Conservation (phyloP, 495 filamentous ascomycete genomes). For the Trichocladium antarcticum region DNA sequence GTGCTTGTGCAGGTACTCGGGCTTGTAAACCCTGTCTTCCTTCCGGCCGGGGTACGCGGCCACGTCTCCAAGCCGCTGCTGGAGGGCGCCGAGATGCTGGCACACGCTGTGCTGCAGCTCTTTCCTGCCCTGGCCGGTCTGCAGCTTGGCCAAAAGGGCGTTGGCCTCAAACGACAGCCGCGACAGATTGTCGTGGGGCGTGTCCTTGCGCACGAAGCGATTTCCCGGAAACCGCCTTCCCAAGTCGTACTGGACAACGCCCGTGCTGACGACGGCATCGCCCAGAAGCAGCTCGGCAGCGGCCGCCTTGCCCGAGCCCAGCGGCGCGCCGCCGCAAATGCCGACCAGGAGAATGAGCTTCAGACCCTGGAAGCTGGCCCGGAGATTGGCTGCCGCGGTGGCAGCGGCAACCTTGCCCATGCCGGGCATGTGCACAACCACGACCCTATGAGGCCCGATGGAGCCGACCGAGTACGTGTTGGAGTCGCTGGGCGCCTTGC, state of each 20-base stretch:
- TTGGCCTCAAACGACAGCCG: constrained; percentile 25
- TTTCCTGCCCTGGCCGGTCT: background rate
- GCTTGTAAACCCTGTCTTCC: constrained; percentile 24
- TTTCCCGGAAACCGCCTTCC: constrained; percentile 19
- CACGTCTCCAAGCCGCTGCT: background rate
- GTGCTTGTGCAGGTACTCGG: constrained; percentile 29
- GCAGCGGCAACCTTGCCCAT: background rate
- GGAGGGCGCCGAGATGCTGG: constrained; percentile 12
- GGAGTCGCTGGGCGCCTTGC: background rate
- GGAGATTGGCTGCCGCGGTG: background rate
- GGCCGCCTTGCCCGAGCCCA: background rate
- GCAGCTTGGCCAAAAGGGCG: constrained; percentile 8
- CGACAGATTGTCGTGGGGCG: constrained; percentile 20
- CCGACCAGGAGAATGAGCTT: background rate
- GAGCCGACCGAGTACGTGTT: background rate
- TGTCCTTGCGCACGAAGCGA: constrained; percentile 26
- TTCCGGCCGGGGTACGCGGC: constrained; percentile 16
- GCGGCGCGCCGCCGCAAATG: background rate
- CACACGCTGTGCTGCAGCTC: constrained; percentile 6
- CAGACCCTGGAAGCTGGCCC: background rate
- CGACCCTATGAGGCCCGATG: background rate
- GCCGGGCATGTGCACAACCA: background rate
- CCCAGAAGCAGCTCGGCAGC: constrained; percentile 29
- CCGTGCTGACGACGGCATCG: constrained; percentile 37
- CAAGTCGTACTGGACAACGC: constrained; percentile 30